phyloP scores from a whole-genome alignment of 441 rosid species.

The Euphorbia schlechtendalii region DNA sequence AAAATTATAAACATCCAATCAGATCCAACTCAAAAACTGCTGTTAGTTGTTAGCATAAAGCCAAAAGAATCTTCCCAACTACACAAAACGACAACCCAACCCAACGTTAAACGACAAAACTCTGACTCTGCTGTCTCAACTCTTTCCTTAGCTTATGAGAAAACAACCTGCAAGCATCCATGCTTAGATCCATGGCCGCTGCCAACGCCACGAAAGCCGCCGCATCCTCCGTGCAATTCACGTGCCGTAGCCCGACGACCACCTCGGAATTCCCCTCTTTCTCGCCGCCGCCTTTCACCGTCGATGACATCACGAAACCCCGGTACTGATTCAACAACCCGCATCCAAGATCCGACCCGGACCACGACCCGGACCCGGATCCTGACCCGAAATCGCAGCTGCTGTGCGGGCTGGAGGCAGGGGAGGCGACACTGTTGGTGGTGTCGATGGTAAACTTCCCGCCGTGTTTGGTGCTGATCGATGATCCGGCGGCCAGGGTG shows the following conservation, averaged over 20 bases:
- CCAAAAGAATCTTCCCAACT: conserved; percentile 21
- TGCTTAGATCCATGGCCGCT: conserved; percentile 83
- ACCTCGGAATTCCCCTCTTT: conserved; percentile 62
- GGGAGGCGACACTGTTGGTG: conserved; percentile 44
- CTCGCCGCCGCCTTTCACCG: conserved; percentile 46
- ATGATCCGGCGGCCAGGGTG: conserved; percentile 32
- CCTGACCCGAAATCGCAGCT: conserved; percentile 71
- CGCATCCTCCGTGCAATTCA: conserved; percentile 95
- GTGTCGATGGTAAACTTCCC: conserved; percentile 71
- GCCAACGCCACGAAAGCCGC: conserved; percentile 85
- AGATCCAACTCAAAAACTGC: conserved; percentile 40
- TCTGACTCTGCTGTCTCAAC: conserved; percentile 58
- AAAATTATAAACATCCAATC: conserved; percentile 8
- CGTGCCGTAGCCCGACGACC: conserved; percentile 78
- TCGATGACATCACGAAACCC: conserved; percentile 88
- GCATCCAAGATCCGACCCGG: conserved; percentile 46
- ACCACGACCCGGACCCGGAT: conserved; percentile 59
- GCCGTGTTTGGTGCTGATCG: conserved; percentile 50
- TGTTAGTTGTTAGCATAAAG: conserved; percentile 18
- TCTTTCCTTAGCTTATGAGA: conserved; percentile 79
- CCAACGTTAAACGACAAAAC: conserved; percentile 43
- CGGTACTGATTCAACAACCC: conserved; percentile 32
- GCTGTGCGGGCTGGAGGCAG: conserved; percentile 58
- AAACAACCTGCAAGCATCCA: conserved; percentile 78
- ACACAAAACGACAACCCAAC: conserved; percentile 34